Evolutionary conservation across 2,329 filamentous ascomycete species (phyloP).

Genomic region (Exophiala calicioides): DNA sequence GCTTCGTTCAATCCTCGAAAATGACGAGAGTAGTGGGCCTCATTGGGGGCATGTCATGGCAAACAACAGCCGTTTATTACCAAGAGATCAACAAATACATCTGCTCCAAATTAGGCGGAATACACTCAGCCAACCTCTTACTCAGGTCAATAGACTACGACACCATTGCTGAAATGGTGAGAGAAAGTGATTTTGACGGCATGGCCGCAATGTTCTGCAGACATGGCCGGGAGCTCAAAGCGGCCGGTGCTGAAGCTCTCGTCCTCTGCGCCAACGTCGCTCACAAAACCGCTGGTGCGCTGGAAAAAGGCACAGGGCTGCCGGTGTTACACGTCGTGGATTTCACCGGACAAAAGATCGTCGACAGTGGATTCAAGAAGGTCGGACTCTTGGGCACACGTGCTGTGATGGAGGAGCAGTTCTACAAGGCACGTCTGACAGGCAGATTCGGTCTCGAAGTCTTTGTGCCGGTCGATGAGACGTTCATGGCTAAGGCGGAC

Average conservation of each 20-base stretch:
- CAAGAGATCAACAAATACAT: slow-evolving; percentile 13
- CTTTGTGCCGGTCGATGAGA: slow-evolving; percentile 7
- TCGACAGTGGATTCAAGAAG: slow-evolving; percentile 3
- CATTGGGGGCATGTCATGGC: slow-evolving; percentile 20
- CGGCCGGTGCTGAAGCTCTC: slow-evolving; percentile 10
- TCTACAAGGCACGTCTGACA: slow-evolving; percentile 11
- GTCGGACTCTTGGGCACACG: slow-evolving; percentile 19
- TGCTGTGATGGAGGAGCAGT: slow-evolving; percentile 23
- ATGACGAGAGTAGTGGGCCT: slow-evolving; percentile 11
- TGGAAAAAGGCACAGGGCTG: slow-evolving; percentile 7
- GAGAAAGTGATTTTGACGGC: slow-evolving; percentile 6
- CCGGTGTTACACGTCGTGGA: slow-evolving; percentile 23
- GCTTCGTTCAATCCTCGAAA: too few species aligned
- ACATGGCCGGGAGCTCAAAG: slow-evolving; percentile 8
- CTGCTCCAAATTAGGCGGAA: slow-evolving; percentile 25
- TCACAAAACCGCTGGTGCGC: slow-evolving; percentile 15
- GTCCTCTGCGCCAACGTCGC: slow-evolving; percentile 18
- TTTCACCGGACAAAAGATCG: slow-evolving; percentile 10
- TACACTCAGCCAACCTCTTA: slow-evolving; percentile 16
- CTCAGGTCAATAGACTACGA: slow-evolving; percentile 18
- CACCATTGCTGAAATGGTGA: slow-evolving; percentile 6
- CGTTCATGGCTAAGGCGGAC: slow-evolving; percentile 3
- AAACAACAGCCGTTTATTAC: slow-evolving; percentile 19
- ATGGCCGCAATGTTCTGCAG: slow-evolving; percentile 8
- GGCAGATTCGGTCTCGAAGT: slow-evolving; percentile 16